phyloP scores from a whole-genome alignment of 768 basidiomycete genomes.

The Trametes punicea region DNA sequence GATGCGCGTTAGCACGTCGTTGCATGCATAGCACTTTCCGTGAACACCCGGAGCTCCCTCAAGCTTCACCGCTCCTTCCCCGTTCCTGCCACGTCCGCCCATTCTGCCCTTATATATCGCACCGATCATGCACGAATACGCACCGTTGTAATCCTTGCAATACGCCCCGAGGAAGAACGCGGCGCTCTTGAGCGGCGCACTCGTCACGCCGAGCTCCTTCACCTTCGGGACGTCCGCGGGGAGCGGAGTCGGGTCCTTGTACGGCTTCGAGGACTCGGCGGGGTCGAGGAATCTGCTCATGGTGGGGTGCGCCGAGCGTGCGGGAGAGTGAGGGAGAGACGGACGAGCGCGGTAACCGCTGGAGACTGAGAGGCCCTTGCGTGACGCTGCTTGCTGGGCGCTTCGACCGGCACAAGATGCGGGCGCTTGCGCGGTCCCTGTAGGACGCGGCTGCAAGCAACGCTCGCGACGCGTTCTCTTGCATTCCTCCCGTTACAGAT shows the following conservation, averaged over 20 bases:
- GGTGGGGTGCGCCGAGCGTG: conserved; percentile 24
- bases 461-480: conserved; percentile 3
- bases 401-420: conserved; percentile 1
- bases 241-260: conserved; percentile 63
- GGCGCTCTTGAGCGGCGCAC: conserved; percentile 92
- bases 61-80: not conserved
- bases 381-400: conserved; percentile 14
- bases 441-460: not conserved
- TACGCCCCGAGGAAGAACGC: conserved; percentile 95
- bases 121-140: conserved; percentile 26
- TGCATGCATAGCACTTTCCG: not conserved
- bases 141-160: conserved; percentile 97
- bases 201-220: conserved; percentile 83
- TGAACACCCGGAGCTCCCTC: not conserved
- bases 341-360: conserved; percentile 18
- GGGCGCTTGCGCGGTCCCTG: not conserved
- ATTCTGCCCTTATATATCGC: not conserved
- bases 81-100: not conserved
- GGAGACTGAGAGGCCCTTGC: not conserved
- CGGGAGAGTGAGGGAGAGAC: conserved; percentile 9
- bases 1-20: not conserved
- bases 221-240: conserved; percentile 72
- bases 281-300: conserved; percentile 57
- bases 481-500: not conserved
- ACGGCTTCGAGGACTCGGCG: conserved; percentile 45